Evolutionary conservation across 306 rosid genomes (phyloP), one percentile per base, ranked within the genome.

Genomic region (Inga oerstediana): DNA sequence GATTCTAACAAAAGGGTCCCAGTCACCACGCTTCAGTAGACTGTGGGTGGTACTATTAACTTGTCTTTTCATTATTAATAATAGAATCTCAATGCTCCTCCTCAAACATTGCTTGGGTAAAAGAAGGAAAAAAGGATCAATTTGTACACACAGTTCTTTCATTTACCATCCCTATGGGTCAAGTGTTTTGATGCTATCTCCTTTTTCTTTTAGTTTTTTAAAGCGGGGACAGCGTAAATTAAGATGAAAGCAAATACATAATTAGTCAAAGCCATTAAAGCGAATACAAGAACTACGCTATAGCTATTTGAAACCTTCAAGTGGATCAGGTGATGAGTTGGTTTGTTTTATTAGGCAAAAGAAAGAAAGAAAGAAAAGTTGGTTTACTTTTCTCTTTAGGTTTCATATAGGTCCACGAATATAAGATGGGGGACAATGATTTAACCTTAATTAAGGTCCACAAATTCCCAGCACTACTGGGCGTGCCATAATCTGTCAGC

Each of bases 341-440:
- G 10, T 19, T 56, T 35, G 30, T 52, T 74, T 74, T 80, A 46
- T 72, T 58, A 72, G 48, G 72, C 13, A 24, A 54, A 48, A 49
- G 10, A 48, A 15, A 49, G 35, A 44, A 27, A 52, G 71, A 79
- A 79, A 3, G 10, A 44, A 79, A 74, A 17, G n/a, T 22, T 70
- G 19, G 69, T 69, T 37, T 10, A 52, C 41, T 45, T 64, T 65
- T 64, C 49, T 64, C 20, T 45, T 73, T 72, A 59, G 79, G 72
- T n/a, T 72, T 19, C 72, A 80, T 58, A 30, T 61, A 61, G 59
- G 72, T 80, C 77, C 59, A 71, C 69, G 67, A 79, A 71, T 4
- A n/a, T 19, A 68, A 16, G 64, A 49, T 48, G 75, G 62, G 37
- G 35, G 22, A 78, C 20, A 79, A 5, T 54, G 61, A 32, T 79